A percentile compares a stretch with the other conserved stretches of the same genome.
Evolutionary conservation across 768 basidiomycete genomes (phyloP).

Genomic region (Collybia nuda): DNA sequence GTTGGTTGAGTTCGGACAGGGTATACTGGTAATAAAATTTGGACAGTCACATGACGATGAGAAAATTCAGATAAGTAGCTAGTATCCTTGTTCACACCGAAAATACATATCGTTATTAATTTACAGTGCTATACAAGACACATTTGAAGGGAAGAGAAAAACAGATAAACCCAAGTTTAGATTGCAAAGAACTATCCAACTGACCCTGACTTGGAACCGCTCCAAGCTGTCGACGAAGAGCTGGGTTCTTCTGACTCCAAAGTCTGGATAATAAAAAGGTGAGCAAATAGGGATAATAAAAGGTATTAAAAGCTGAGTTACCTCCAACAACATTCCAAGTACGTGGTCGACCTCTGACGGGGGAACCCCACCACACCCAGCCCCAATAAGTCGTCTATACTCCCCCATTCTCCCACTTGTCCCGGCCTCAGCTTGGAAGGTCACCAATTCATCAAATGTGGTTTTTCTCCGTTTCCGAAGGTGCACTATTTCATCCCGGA

Average conservation of each 20-base stretch:
- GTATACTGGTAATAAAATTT: constrained; percentile 1
- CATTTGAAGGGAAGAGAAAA: too few species aligned
- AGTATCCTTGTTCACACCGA: neutral
- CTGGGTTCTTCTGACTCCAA: constrained; percentile 82
- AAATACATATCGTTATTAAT: neutral
- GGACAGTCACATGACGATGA: constrained; percentile 5
- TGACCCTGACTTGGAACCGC: constrained; percentile 27
- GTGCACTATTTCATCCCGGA: constrained; percentile 65
- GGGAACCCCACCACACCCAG: constrained; percentile 85
- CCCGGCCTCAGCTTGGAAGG: constrained; percentile 86
- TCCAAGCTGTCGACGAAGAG: constrained; percentile 53
- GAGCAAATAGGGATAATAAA: neutral
- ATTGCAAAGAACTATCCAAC: constrained; percentile 5
- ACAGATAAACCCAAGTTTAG: too few species aligned
- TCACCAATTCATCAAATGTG: constrained; percentile 74
- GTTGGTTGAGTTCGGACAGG: too few species aligned
- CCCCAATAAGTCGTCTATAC: constrained; percentile 85
- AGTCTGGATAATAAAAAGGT: constrained; percentile 36
- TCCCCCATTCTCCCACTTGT: constrained; percentile 88
- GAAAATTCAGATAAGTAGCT: too few species aligned
- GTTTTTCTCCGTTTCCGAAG: constrained; percentile 68
- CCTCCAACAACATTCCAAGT: constrained; percentile 83
- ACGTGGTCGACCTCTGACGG: constrained; percentile 88
- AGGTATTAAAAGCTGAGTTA: constrained; percentile 26
- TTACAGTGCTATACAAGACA: too few species aligned